Percentiles rank a stretch among this genome's conserved stretches.
These are phyloP conservation scores for Penicillium flavigenum DNA, from an alignment of 495 filamentous ascomycete genomes.

Conservation along the genomic window DNA sequence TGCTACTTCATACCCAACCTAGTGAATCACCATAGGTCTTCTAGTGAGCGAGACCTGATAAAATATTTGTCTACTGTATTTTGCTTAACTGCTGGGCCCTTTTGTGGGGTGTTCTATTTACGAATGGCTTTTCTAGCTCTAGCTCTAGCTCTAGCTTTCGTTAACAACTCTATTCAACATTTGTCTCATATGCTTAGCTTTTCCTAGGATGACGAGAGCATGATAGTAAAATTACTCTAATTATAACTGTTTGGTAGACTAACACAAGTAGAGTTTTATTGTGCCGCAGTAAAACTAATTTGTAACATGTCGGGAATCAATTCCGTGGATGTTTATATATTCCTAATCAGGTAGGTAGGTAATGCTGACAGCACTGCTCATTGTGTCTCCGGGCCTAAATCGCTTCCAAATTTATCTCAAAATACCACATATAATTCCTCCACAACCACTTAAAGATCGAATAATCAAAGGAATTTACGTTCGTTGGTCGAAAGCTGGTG, in stretches of 20 bases:
- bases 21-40: neutral
- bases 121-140: neutral
- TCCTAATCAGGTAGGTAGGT: neutral
- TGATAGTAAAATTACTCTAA: neutral
- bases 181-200: neutral
- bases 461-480: neutral
- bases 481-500: neutral
- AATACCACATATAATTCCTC: neutral
- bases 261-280: neutral
- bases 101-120: neutral
- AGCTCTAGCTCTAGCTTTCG: too few species aligned
- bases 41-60: neutral
- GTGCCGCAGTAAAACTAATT: neutral
- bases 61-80: neutral
- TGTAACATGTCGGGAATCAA: neutral
- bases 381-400: neutral
- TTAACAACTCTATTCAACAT: neutral
- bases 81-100: neutral
- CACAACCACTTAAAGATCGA: neutral
- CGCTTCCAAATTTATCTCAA: neutral
- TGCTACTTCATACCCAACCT: neutral
- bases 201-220: slow-evolving; percentile 1
- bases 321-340: slow-evolving; percentile 2
- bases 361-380: neutral
- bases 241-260: neutral